A percentile compares a stretch with the other conserved stretches of the same genome.
Conservation (phyloP, 805 yeast species). For the Saturnispora gosingensis region DNA sequence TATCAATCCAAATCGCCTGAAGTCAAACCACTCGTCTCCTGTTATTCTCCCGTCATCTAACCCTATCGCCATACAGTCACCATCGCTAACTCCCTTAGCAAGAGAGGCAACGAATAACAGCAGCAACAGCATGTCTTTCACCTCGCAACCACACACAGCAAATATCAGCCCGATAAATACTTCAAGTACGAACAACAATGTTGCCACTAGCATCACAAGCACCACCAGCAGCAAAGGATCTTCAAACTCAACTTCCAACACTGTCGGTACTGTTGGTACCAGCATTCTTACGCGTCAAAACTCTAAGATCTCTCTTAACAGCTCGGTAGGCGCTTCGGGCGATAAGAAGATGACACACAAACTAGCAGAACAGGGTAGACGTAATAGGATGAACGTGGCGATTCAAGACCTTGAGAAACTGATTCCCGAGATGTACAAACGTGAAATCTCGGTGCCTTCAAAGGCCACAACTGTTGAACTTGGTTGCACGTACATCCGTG, state of each 20-base stretch:
- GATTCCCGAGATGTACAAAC: conserved; percentile 51
- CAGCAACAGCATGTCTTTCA: background rate
- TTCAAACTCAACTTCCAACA: background rate
- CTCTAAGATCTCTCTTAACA: background rate
- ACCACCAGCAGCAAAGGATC: background rate
- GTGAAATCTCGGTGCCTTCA: conserved; percentile 61
- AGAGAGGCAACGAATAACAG: background rate
- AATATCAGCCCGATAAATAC: background rate
- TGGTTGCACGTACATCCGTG: conserved; percentile 61
- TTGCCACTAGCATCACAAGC: background rate
- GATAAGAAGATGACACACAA: conserved; percentile 71
- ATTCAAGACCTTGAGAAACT: conserved; percentile 62
- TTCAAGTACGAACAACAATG: background rate
- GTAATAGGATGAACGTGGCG: conserved; percentile 87
- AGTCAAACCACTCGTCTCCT: conserved; percentile 28
- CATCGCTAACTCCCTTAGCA: background rate
- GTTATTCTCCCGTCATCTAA: conserved; percentile 28
- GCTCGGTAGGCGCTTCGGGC: background rate
- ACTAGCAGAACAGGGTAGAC: conserved; percentile 91
- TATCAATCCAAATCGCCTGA: conserved; percentile 25
- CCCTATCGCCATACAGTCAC: conserved; percentile 8
- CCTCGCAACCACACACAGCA: background rate
- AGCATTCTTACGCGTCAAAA: conserved; percentile 7
- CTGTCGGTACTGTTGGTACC: conserved; percentile 7
- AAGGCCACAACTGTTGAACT: conserved; percentile 94